These are phyloP conservation scores for Tulasnella calospora DNA, from an alignment of 768 basidiomycete species.

Conservation along the genomic window DNA sequence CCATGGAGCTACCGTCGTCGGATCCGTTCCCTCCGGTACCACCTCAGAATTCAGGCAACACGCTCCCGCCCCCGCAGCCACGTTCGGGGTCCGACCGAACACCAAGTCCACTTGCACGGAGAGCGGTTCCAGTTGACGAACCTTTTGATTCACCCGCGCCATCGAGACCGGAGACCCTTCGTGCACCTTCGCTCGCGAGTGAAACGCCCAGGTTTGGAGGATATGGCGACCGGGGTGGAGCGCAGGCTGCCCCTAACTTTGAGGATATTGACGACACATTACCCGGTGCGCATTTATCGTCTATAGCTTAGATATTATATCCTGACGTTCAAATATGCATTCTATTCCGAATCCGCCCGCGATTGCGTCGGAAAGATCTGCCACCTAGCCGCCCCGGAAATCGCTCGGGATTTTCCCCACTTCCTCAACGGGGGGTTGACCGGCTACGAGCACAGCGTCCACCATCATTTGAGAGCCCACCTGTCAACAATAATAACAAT, in stretches of 20 bases:
- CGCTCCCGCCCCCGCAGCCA: background rate
- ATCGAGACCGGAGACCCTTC: background rate
- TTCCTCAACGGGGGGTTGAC: background rate
- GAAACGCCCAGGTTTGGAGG: background rate
- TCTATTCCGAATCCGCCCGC: no score
- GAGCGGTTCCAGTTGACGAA: background rate
- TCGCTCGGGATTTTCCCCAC: background rate
- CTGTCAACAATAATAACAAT: background rate
- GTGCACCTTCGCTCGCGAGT: background rate
- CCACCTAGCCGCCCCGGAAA: background rate
- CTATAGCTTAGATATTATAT: background rate
- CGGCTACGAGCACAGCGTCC: background rate
- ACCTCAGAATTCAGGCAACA: background rate
- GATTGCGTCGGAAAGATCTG: background rate
- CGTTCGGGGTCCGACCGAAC: background rate
- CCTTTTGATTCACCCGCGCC: background rate
- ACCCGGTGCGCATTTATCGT: background rate
- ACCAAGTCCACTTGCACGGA: background rate
- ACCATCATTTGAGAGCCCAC: background rate
- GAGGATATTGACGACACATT: background rate
- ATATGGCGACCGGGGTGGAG: background rate
- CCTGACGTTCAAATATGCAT: background rate
- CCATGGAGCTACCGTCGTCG: background rate
- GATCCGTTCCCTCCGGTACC: background rate
- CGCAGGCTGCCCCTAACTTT: background rate